Base-by-base conservation (phyloP, 805 yeast genomes). In the Candida koratica region DNA sequence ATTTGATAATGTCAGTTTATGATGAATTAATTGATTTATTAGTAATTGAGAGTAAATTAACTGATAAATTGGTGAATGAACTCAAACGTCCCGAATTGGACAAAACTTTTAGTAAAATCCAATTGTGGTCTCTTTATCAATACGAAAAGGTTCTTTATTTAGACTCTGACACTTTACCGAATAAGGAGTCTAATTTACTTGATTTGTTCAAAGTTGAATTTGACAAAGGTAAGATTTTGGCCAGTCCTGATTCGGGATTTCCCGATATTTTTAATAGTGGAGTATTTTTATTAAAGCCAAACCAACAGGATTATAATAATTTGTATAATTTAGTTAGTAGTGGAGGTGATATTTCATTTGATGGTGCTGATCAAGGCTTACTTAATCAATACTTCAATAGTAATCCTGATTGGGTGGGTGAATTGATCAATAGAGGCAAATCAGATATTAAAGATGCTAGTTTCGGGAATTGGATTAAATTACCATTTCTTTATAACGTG, bases 321-420 rank as follows among this genome's bases (percentile, higher is more conserved):
- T 64, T 87, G 32, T 47, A 47, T 27, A 41, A 41, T 4, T 46
- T 62, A 28, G 41, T 42, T 17, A 45, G 45, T 19, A 44, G 49
- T 2, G 36, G 45, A 7, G 42, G 38, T 18, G 46, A 49, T 22
- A 46, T 55, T 2, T 58, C 70, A 3, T 84, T 86, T 48, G 97
- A 88, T 58, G 95, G 95, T 27, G 90, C 95, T 2, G 97, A 88
- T 59, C 97, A 88, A 58, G 97, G 97, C 9, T 66, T 88, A 24
- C 65, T 88, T 44, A 88, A 88, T 57, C 84, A 84, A 51, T 81
- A 73, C 50, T 86, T 84, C 54, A 71, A 67, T 39, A 29, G 53
- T 7, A 50, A 57, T 29, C 69, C 69, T 9, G 67, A 66, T 45
- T 65, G 71, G 71, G 61, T 65, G 6, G 38, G 44, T 17, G 43